Conservation (phyloP, 805 yeast species). For the Pichia occidentalis region DNA sequence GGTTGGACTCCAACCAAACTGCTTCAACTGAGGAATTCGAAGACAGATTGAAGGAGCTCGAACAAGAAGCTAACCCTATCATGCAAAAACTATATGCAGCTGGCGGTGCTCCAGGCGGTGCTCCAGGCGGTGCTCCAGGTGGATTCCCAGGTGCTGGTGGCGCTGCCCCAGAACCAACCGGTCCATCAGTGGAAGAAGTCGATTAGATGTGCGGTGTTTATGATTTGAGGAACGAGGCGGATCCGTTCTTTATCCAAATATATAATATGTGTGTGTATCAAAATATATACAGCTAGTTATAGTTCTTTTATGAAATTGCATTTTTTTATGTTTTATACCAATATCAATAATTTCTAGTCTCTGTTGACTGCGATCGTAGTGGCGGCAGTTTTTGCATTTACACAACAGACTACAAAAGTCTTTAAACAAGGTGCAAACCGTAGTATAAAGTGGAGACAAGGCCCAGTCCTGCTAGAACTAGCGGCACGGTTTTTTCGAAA, state of each 20-base stretch:
- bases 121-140: constrained; percentile 43
- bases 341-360: no score
- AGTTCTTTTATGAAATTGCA: no score
- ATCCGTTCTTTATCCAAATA: background rate
- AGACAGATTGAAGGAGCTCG: constrained; percentile 95
- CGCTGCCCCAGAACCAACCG: constrained; percentile 30
- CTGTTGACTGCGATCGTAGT: no score
- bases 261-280: no score
- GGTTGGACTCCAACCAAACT: constrained; percentile 93
- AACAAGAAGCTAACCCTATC: constrained; percentile 91
- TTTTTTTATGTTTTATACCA: no score
- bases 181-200: constrained; percentile 81
- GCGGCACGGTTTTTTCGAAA: constrained; percentile 68
- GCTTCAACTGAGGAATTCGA: constrained; percentile 88
- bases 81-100: constrained; percentile 95
- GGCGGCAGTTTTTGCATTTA: no score
- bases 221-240: background rate
- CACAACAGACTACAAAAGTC: no score
- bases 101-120: constrained; percentile 77
- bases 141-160: constrained; percentile 32
- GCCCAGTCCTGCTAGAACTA: constrained; percentile 58
- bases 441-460: constrained; percentile 60
- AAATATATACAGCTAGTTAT: no score
- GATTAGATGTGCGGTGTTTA: constrained; percentile 37
- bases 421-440: constrained; percentile 29